A percentile compares a stretch with the other conserved stretches of the same genome.
These are phyloP conservation scores for Hondaea fermentalgiana DNA, from an alignment of 108 stramenopile genomes.

Conservation along the genomic window DNA sequence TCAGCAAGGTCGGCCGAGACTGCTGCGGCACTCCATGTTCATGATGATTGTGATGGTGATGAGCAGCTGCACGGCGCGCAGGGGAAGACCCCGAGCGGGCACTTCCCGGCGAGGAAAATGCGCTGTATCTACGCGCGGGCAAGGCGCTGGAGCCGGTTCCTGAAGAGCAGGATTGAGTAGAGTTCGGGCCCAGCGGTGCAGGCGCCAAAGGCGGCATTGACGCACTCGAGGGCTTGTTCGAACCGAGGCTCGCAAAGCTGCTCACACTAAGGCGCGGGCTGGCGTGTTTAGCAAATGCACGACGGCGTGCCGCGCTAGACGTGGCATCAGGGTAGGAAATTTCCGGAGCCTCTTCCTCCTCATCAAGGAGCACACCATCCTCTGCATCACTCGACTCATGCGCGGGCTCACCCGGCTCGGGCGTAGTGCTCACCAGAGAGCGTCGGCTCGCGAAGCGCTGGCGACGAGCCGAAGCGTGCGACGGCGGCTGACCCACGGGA, in stretches of 20 bases:
- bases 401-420: neutral
- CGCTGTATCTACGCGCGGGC: neutral
- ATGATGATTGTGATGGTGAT: too few species aligned
- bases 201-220: neutral
- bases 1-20: neutral
- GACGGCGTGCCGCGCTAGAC: neutral
- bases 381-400: neutral
- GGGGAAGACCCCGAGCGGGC: neutral
- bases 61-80: neutral
- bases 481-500: neutral
- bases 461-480: neutral
- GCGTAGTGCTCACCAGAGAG: neutral
- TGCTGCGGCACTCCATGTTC: too few species aligned
- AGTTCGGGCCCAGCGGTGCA: neutral
- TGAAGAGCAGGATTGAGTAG: too few species aligned
- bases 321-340: neutral
- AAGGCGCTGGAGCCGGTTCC: too few species aligned
- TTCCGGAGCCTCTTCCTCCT: neutral
- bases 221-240: neutral
- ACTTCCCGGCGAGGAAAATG: neutral
- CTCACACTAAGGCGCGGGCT: neutral
- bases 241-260: neutral
- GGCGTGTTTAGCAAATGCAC: neutral
- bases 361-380: neutral
- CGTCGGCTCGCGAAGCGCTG: neutral